Evolutionary conservation across 768 basidiomycete species (phyloP).

Genomic region (Chlorophyllum brunneum): DNA sequence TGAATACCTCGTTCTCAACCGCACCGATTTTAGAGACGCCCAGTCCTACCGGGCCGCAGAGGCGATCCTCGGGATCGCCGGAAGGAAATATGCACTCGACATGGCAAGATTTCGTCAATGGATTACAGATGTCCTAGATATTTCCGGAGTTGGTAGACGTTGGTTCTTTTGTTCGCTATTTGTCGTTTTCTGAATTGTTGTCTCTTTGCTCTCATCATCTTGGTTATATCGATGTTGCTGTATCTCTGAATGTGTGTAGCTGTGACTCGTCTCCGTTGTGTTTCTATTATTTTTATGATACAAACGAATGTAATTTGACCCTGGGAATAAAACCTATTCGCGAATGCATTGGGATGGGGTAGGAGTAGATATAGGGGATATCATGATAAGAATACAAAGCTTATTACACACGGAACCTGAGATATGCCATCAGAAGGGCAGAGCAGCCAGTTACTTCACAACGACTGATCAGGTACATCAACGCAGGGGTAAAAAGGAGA

Average conservation of each 20-base stretch:
- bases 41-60: constrained; percentile 19
- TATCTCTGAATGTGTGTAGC: too few relatives aligned
- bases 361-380: constrained; percentile 11
- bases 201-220: not conserved
- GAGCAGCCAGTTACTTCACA: constrained; percentile 76
- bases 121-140: constrained; percentile 28
- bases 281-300: constrained; percentile 5
- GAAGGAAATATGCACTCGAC: constrained; percentile 59
- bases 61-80: constrained; percentile 50
- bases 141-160: not conserved
- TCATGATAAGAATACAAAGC: constrained; percentile 19
- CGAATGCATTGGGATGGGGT: not conserved
- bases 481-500: constrained; percentile 10
- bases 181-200: not conserved
- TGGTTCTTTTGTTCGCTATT: not conserved
- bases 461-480: constrained; percentile 10
- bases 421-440: constrained; percentile 82
- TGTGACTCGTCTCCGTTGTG: too few relatives aligned
- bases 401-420: constrained; percentile 59
- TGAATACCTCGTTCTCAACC: constrained; percentile 14
- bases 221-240: not conserved
- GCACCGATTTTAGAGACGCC: constrained; percentile 12
- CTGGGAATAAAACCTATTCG: not conserved
- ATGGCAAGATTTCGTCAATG: constrained; percentile 62
- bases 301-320: constrained; percentile 1